Evolutionary conservation across 495 filamentous ascomycete genomes (phyloP).

Genomic region (Lentithecium fluviatile): DNA sequence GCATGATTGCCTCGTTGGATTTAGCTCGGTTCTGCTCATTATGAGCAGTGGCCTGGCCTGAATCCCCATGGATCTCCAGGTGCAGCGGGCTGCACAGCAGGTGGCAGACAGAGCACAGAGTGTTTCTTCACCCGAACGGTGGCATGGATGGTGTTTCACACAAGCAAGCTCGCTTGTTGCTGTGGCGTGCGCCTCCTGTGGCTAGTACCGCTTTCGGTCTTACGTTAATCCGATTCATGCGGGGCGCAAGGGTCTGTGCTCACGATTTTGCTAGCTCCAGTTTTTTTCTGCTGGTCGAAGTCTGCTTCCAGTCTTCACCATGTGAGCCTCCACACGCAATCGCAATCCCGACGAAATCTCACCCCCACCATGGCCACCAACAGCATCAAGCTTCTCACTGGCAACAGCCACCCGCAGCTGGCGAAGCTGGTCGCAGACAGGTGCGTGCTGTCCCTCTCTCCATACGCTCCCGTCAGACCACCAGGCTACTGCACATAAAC

Average conservation of each 20-base stretch:
- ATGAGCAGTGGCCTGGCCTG: too few species aligned
- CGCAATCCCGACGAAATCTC: not conserved
- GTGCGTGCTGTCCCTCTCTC: too few species aligned
- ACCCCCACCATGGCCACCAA: constrained; percentile 69
- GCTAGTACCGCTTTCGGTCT: not conserved
- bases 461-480: not conserved
- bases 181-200: too few species aligned
- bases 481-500: too few species aligned
- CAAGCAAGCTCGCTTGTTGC: too few species aligned
- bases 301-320: constrained; percentile 8
- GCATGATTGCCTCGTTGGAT: too few species aligned
- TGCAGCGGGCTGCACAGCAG: too few species aligned
- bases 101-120: too few species aligned
- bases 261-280: not conserved
- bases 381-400: constrained; percentile 93
- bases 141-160: too few species aligned
- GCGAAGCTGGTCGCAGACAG: constrained; percentile 87
- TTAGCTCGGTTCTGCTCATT: too few species aligned
- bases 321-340: not conserved
- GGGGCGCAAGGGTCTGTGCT: not conserved
- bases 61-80: too few species aligned
- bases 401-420: constrained; percentile 90
- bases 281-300: not conserved
- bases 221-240: not conserved
- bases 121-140: too few species aligned